Base-by-base conservation (phyloP, 2,329 filamentous ascomycete species). In the Diaporthe sp. region DNA sequence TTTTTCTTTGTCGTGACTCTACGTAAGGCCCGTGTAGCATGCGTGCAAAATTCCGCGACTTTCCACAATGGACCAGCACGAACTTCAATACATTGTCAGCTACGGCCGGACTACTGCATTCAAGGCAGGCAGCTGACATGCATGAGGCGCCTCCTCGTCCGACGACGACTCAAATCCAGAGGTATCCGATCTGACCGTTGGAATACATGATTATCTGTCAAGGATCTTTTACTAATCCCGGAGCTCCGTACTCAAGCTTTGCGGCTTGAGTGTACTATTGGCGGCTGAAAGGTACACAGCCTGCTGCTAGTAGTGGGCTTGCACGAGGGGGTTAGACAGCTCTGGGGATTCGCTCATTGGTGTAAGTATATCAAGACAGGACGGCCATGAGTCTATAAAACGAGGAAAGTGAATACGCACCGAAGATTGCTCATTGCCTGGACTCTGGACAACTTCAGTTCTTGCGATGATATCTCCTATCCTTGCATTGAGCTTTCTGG, bases 351-450 rank as follows among this genome's bases (percentile, higher is more conserved):
- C 9, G 37, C 37, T 39, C 37, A 39, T 39, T 39, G 2, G 37
- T 39, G 37, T 39, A 39, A 2, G 37, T 39, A 39, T 39, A 39
- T 39, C 37, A 12, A 39, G 37, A 8, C 3, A 22, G 19, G 19
- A 49, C n/a, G 46, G 46, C 7, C 46, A 49, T 15, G 3, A 2
- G 12, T 39, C 37, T 12, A 39, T 2, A 39, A 0, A 9, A 39
- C 10, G 37, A 12, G 10, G 10, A 39, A 12, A 37, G 8, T 37
- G 0, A 37, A 10, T 37, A 3, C 1, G 10, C 1, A 10, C 0
- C 37, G 10, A 12, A 12, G 0, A 39, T 49, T 2, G 8, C 4
- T 4, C 5, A 12, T 22, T 22, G 1, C 1, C 3, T 57, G 13
- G 28, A 57, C 5, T 19, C 9, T 17, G 34, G 46, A 8, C 1